Evolutionary conservation across 1,284 basidiomycete species (phyloP).

Genomic region (Tylopilus orsonianus): DNA sequence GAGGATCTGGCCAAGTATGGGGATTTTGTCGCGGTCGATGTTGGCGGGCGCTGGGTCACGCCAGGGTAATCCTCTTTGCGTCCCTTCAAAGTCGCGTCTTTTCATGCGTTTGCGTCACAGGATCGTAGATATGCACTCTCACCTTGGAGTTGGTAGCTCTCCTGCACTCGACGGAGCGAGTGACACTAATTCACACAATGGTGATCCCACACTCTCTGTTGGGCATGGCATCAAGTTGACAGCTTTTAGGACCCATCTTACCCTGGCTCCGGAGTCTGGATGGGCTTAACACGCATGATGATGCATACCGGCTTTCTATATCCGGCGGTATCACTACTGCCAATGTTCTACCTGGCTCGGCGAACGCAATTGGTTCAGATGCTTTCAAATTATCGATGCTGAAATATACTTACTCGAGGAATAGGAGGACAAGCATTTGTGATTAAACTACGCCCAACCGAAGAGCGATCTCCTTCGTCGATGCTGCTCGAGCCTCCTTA

Average conservation of each 20-base stretch:
- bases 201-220: conserved; percentile 11
- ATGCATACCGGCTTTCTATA: conserved; percentile 33
- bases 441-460: conserved; percentile 52
- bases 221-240: neutral
- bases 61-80: conserved; percentile 36
- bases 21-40: conserved; percentile 39
- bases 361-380: conserved; percentile 54
- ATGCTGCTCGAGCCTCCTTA: conserved; percentile 52
- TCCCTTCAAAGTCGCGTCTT: neutral
- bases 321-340: conserved; percentile 65
- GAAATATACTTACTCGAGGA: conserved; percentile 10
- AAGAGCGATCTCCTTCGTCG: conserved; percentile 45
- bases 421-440: conserved; percentile 52
- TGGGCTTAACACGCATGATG: conserved; percentile 35
- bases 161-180: conserved; percentile 46
- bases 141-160: conserved; percentile 53
- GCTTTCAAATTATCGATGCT: neutral
- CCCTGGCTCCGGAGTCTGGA: conserved; percentile 41
- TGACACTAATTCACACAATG: conserved; percentile 47
- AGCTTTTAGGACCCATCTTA: conserved; percentile 35
- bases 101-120: conserved; percentile 9
- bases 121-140: conserved; percentile 66
- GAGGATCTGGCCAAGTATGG: conserved; percentile 24
- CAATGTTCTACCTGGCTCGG: conserved; percentile 62
- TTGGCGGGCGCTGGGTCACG: conserved; percentile 47